These are phyloP conservation scores for Aspergillus biplanus DNA, from an alignment of 495 filamentous ascomycete species.

Conservation along the genomic window DNA sequence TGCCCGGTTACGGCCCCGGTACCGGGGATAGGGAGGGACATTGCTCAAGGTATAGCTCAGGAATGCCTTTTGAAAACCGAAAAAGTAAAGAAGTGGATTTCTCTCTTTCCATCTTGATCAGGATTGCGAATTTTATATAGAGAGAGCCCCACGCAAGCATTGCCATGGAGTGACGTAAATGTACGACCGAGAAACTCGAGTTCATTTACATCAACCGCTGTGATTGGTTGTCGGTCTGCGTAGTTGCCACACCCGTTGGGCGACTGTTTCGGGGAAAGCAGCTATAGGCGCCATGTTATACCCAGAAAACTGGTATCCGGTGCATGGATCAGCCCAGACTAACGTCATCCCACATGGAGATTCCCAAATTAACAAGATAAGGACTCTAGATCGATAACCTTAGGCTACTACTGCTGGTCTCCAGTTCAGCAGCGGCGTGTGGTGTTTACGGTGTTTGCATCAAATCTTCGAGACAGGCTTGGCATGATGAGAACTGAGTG, in stretches of 20 bases:
- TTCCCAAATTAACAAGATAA: conserved; percentile 1
- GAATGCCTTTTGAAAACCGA: not conserved
- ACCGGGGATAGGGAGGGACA: conserved; percentile 3
- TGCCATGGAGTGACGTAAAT: conserved; percentile 1
- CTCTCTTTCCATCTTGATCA: not conserved
- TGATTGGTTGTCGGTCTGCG: not conserved
- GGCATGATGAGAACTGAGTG: too few species aligned
- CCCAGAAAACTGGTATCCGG: not conserved
- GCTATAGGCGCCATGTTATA: not conserved
- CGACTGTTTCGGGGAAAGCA: not conserved
- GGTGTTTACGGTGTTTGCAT: too few species aligned
- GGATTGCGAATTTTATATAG: not conserved
- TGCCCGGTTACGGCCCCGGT: conserved; percentile 2
- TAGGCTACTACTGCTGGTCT: too few species aligned
- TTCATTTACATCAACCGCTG: not conserved
- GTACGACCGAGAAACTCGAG: too few species aligned
- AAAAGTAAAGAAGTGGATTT: not conserved
- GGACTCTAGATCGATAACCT: too few species aligned
- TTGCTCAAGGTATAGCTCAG: not conserved
- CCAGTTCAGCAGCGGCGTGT: too few species aligned
- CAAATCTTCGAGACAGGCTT: too few species aligned
- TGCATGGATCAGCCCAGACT: not conserved
- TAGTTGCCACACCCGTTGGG: not conserved
- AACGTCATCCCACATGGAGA: not conserved
- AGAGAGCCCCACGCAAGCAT: not conserved